Conservation (phyloP, 768 basidiomycete species). For the Boletus rubropictus region DNA sequence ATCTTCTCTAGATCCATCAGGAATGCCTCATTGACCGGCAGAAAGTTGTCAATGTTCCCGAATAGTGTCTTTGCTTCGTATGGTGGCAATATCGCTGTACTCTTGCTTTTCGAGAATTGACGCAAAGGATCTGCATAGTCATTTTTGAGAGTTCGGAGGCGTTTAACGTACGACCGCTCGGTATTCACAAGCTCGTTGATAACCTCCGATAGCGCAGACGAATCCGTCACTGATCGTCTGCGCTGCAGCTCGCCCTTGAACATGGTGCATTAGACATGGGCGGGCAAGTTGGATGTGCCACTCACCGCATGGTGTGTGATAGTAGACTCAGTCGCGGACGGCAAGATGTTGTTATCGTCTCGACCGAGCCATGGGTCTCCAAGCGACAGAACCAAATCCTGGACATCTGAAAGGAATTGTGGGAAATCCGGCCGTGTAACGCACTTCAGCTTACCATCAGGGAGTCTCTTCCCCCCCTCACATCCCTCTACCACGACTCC, state of each 20-base stretch:
- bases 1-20: conserved; percentile 78
- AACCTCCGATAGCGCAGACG: conserved; percentile 62
- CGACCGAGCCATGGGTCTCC: conserved; percentile 58
- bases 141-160: conserved; percentile 74
- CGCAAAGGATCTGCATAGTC: conserved; percentile 91
- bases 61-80: conserved; percentile 94
- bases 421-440: conserved; percentile 2
- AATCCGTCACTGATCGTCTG: conserved; percentile 56
- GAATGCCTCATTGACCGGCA: conserved; percentile 88
- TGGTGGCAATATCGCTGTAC: conserved; percentile 78
- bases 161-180: conserved; percentile 82
- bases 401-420: conserved; percentile 50
- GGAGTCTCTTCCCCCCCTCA: conserved; percentile 60
- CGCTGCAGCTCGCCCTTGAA: conserved; percentile 32
- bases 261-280: conserved; percentile 10
- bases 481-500: conserved; percentile 86
- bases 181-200: conserved; percentile 85
- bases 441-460: conserved; percentile 46
- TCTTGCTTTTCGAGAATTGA: conserved; percentile 75
- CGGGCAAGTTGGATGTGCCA: conserved; percentile 5
- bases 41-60: conserved; percentile 85
- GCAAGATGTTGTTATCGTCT: conserved; percentile 44
- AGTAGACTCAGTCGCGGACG: conserved; percentile 36
- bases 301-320: conserved; percentile 42
- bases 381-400: conserved; percentile 72